phyloP scores from a whole-genome alignment of 345 rosid species.

The Euphorbia pulcherrima region DNA sequence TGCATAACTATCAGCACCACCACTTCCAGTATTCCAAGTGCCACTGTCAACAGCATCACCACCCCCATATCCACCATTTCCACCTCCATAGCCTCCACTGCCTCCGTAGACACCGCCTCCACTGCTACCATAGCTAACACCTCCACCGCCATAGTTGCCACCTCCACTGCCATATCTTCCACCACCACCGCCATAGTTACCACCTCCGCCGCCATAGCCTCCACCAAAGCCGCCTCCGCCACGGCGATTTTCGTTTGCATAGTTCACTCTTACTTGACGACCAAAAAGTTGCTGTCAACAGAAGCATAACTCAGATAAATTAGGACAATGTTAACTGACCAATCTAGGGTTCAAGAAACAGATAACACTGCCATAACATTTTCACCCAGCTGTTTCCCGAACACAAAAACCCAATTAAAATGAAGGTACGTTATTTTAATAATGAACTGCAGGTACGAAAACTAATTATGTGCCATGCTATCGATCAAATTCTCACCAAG shows the following conservation, averaged over 20 bases:
- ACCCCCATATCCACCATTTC: conserved; percentile 11
- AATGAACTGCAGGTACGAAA: neutral
- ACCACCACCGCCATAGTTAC: conserved; percentile 28
- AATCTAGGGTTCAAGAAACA: neutral
- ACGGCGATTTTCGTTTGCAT: conserved; percentile 63
- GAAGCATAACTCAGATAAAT: neutral
- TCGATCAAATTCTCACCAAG: neutral
- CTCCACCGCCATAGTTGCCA: conserved; percentile 22
- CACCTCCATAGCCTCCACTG: conserved; percentile 26
- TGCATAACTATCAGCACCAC: conserved; percentile 28
- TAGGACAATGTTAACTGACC: neutral
- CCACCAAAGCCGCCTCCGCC: conserved; percentile 19
- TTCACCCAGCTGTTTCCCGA: neutral
- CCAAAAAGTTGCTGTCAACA: conserved; percentile 67
- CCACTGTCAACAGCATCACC: conserved; percentile 6
- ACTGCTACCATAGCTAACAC: conserved; percentile 23
- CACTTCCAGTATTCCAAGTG: conserved; percentile 10
- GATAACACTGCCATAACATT: neutral
- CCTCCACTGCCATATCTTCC: conserved; percentile 28
- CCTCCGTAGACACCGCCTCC: conserved; percentile 16
- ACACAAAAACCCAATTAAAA: neutral
- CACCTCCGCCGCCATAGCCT: conserved; percentile 12
- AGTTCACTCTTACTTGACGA: conserved; percentile 67
- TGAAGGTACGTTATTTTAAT: neutral
- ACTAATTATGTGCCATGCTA: neutral